phyloP scores from a whole-genome alignment of 1,284 basidiomycete species.

The Naganishia cerealis region DNA sequence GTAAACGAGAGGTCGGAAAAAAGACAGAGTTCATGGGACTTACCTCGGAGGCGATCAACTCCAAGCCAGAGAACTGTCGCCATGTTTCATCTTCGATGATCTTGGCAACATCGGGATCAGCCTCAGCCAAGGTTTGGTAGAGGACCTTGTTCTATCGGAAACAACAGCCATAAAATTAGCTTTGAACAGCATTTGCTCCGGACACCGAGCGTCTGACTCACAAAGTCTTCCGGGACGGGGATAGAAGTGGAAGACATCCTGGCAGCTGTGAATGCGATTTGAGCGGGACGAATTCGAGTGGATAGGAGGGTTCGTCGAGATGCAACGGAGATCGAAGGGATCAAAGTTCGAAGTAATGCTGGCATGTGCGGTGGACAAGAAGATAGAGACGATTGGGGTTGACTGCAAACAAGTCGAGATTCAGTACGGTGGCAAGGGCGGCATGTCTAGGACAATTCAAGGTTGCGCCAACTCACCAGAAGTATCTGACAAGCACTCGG shows the following conservation, averaged over 20 bases:
- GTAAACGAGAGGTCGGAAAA: neutral
- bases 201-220: conserved; percentile 40
- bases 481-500: conserved; percentile 22
- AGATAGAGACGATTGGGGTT: conserved; percentile 17
- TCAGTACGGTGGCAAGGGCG: neutral
- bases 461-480: conserved; percentile 10
- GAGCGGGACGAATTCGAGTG: conserved; percentile 34
- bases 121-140: conserved; percentile 81
- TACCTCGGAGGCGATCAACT: conserved; percentile 57
- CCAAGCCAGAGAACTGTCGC: conserved; percentile 95
- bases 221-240: conserved; percentile 57
- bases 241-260: conserved; percentile 54
- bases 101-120: conserved; percentile 91
- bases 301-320: conserved; percentile 38
- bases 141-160: conserved; percentile 77
- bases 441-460: neutral
- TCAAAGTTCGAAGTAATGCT: conserved; percentile 29
- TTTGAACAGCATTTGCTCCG: neutral
- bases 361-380: conserved; percentile 31
- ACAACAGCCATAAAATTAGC: conserved; percentile 25
- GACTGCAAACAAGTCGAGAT: neutral
- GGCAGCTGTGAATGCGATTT: conserved; percentile 37
- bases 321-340: conserved; percentile 30
- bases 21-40: conserved; percentile 30
- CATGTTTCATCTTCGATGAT: conserved; percentile 99